Conservation (phyloP, 2,329 filamentous ascomycete genomes). For the Neoscytalidium dimidiatum region DNA sequence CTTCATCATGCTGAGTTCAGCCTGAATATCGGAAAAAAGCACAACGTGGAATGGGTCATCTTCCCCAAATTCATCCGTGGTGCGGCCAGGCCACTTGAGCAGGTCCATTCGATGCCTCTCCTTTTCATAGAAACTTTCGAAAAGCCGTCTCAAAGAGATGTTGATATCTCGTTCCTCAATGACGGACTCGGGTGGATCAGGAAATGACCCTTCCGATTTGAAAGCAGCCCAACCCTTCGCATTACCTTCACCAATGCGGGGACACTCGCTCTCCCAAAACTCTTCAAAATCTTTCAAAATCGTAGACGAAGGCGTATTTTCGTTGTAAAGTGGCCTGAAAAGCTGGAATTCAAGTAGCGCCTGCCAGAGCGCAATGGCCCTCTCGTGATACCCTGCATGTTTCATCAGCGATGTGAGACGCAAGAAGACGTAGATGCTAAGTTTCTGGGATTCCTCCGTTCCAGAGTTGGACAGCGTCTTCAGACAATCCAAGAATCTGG, state of each 20-base stretch:
- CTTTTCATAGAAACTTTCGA: slow-evolving; percentile 36
- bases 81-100: slow-evolving; percentile 67
- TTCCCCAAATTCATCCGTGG: slow-evolving; percentile 71
- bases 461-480: slow-evolving; percentile 36
- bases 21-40: slow-evolving; percentile 73
- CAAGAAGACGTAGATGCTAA: slow-evolving; percentile 67
- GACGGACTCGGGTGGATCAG: slow-evolving; percentile 26
- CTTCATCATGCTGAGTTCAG: slow-evolving; percentile 56
- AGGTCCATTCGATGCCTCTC: slow-evolving; percentile 56
- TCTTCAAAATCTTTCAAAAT: slow-evolving; percentile 55
- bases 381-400: slow-evolving; percentile 76
- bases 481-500: slow-evolving; percentile 62
- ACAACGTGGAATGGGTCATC: slow-evolving; percentile 84
- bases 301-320: slow-evolving; percentile 8
- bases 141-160: slow-evolving; percentile 22
- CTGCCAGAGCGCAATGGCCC: slow-evolving; percentile 81
- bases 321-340: slow-evolving; percentile 50
- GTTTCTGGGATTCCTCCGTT: slow-evolving; percentile 41
- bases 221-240: slow-evolving; percentile 69
- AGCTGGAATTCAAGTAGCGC: slow-evolving; percentile 73
- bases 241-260: slow-evolving; percentile 72
- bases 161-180: not conserved
- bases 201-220: slow-evolving; percentile 5
- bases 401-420: slow-evolving; percentile 72
- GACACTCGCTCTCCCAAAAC: slow-evolving; percentile 86